Percentiles rank a stretch among this genome's conserved stretches.
phyloP scores from a whole-genome alignment of 208 protist genomes.

The Zelonia costaricensis region DNA sequence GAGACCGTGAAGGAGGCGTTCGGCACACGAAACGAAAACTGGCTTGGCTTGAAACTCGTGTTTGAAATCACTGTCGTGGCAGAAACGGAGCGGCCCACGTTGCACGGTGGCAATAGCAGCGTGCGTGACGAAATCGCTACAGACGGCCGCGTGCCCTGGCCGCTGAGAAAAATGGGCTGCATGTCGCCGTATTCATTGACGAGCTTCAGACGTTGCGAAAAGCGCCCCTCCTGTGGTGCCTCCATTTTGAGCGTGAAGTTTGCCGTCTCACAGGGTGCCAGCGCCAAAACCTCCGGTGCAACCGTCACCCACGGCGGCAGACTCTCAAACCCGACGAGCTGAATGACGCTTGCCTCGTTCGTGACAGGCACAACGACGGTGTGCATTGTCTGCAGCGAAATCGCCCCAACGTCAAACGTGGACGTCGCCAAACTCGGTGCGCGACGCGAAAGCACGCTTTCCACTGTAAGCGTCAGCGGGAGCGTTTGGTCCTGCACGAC shows the following conservation, averaged over 20 bases:
- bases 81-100: conserved; percentile 24
- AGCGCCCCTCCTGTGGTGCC: conserved; percentile 26
- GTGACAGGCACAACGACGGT: conserved; percentile 23
- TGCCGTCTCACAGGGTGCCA: conserved; percentile 18
- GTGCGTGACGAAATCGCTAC: conserved; percentile 25
- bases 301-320: conserved; percentile 20
- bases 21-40: conserved; percentile 21
- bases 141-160: conserved; percentile 10
- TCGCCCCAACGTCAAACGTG: conserved; percentile 9
- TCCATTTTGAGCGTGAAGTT: conserved; percentile 23
- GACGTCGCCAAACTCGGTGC: conserved; percentile 7
- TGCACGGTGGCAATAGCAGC: conserved; percentile 28
- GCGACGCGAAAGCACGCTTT: conserved; percentile 13
- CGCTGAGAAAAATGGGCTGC: conserved; percentile 19
- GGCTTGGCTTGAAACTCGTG: conserved; percentile 13
- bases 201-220: conserved; percentile 28
- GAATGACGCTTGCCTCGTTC: conserved; percentile 25
- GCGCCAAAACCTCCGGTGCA: conserved; percentile 15
- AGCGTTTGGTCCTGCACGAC: conserved; percentile 29
- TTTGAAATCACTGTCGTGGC: conserved; percentile 36
- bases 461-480: conserved; percentile 14
- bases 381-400: conserved; percentile 13
- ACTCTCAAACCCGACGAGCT: conserved; percentile 27
- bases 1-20: conserved; percentile 28
- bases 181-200: conserved; percentile 34